A percentile compares a stretch with the other conserved stretches of the same genome.
Evolutionary conservation across 306 rosid species (phyloP).

Genomic region (Ormosia semicastrata): DNA sequence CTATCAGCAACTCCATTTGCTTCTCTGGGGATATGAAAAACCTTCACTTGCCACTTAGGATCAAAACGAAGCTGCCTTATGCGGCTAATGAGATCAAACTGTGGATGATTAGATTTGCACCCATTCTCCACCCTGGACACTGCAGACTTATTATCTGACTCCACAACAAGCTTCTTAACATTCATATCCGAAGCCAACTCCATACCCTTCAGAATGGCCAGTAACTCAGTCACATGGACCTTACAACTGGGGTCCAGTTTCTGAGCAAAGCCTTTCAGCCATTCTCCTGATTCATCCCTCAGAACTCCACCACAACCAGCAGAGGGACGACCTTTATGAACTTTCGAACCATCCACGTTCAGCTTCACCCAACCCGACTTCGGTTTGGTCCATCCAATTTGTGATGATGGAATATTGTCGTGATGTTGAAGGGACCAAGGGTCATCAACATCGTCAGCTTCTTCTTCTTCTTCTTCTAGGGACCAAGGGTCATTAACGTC

Average conservation of each 20-base stretch:
- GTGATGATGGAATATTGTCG: not conserved
- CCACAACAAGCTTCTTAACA: not conserved
- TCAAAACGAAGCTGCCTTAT: not conserved
- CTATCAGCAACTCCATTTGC: not conserved
- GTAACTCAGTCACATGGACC: not conserved
- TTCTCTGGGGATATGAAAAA: not conserved
- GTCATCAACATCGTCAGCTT: too few species aligned
- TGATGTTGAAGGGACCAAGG: too few species aligned
- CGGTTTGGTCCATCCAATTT: not conserved
- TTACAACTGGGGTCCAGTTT: not conserved
- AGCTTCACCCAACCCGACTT: not conserved
- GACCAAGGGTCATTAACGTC: too few species aligned
- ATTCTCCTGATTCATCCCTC: not conserved
- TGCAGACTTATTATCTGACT: not conserved
- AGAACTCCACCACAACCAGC: constrained; percentile 8
- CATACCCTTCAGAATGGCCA: not conserved
- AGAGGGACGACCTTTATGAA: not conserved
- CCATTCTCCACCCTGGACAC: not conserved
- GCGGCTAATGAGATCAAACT: not conserved
- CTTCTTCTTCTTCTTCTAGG: too few species aligned
- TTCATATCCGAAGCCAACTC: not conserved
- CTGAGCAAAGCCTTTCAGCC: not conserved
- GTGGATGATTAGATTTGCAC: not conserved
- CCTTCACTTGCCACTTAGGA: not conserved
- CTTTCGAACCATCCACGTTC: not conserved